phyloP scores from a whole-genome alignment of 2,329 filamentous ascomycete species.

The Ambrosiella beaveri region DNA sequence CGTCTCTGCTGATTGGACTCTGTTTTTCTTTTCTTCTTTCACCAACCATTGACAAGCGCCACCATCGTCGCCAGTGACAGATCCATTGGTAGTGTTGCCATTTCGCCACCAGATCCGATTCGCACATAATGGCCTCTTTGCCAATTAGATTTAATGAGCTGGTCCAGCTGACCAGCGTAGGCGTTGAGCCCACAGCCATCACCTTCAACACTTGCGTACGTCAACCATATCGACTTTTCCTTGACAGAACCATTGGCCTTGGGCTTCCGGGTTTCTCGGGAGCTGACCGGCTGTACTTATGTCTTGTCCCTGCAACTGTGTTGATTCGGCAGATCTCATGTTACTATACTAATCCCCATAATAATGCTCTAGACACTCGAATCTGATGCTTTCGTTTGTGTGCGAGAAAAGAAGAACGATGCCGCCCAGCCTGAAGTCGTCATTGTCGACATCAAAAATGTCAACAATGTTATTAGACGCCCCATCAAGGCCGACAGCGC shows the following conservation, averaged over 20 bases:
- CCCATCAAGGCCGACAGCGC: conserved; percentile 99
- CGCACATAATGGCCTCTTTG: conserved; percentile 42
- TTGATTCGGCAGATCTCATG: too few relatives aligned
- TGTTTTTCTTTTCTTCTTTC: too few relatives aligned
- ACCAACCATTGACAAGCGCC: too few relatives aligned
- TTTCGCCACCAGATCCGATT: too few relatives aligned
- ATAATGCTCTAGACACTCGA: conserved; percentile 60
- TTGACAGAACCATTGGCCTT: too few relatives aligned
- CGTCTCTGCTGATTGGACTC: not conserved
- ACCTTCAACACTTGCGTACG: conserved; percentile 67
- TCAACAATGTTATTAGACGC: conserved; percentile 83
- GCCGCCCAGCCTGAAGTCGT: conserved; percentile 80
- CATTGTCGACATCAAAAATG: conserved; percentile 94
- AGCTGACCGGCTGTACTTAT: too few relatives aligned
- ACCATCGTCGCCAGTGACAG: too few relatives aligned
- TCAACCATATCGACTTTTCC: conserved; percentile 1
- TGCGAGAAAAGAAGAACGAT: conserved; percentile 83
- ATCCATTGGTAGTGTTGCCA: too few relatives aligned
- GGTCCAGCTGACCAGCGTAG: conserved; percentile 43
- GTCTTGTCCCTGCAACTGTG: too few relatives aligned
- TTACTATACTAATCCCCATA: too few relatives aligned
- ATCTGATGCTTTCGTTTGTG: conserved; percentile 90
- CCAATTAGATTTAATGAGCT: conserved; percentile 91
- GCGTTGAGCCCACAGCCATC: conserved; percentile 37
- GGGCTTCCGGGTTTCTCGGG: too few relatives aligned